phyloP scores from a whole-genome alignment of 2,329 filamentous ascomycete species.

The Fusarium irregulare region DNA sequence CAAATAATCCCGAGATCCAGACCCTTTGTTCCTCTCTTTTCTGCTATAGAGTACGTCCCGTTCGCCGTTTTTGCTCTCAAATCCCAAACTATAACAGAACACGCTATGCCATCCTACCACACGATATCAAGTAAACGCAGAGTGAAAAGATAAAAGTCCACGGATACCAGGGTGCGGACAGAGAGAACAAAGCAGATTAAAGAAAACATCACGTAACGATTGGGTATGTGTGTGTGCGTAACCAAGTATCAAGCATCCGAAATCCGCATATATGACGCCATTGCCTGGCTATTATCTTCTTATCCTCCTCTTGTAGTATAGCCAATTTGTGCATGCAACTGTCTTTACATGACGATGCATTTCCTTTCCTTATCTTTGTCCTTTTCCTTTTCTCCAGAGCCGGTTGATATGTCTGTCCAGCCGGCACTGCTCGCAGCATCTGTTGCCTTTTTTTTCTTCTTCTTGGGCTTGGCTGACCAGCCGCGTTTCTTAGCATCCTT shows the following conservation, averaged over 20 bases:
- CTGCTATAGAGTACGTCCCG: slow-evolving; percentile 1
- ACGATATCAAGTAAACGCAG: slow-evolving; percentile 26
- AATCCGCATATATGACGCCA: slow-evolving; percentile 8
- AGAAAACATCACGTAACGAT: slow-evolving; percentile 23
- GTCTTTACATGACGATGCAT: slow-evolving; percentile 64
- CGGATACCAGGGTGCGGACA: background rate
- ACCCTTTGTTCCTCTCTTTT: slow-evolving; percentile 1
- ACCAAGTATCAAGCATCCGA: slow-evolving; percentile 16
- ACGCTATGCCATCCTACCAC: slow-evolving; percentile 32
- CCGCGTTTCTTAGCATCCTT: slow-evolving; percentile 69
- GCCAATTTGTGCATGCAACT: slow-evolving; percentile 5
- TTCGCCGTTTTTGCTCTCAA: slow-evolving; percentile 28
- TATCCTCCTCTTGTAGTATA: background rate
- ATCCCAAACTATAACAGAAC: slow-evolving; percentile 26
- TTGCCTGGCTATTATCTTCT: slow-evolving; percentile 19
- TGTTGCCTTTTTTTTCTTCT: slow-evolving; percentile 54
- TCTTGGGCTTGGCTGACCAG: slow-evolving; percentile 60
- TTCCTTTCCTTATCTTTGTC: slow-evolving; percentile 61
- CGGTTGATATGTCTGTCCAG: slow-evolving; percentile 64
- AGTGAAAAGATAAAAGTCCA: slow-evolving; percentile 20
- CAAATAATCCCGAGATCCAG: background rate
- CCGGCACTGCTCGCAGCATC: slow-evolving; percentile 59
- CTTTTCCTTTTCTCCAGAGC: slow-evolving; percentile 43
- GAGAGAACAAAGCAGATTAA: slow-evolving; percentile 11
- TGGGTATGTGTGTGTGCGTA: slow-evolving; percentile 38